A percentile compares a stretch with the other conserved stretches of the same genome.
Evolutionary conservation across 768 basidiomycete species (phyloP).

Genomic region (Collybia sordida): DNA sequence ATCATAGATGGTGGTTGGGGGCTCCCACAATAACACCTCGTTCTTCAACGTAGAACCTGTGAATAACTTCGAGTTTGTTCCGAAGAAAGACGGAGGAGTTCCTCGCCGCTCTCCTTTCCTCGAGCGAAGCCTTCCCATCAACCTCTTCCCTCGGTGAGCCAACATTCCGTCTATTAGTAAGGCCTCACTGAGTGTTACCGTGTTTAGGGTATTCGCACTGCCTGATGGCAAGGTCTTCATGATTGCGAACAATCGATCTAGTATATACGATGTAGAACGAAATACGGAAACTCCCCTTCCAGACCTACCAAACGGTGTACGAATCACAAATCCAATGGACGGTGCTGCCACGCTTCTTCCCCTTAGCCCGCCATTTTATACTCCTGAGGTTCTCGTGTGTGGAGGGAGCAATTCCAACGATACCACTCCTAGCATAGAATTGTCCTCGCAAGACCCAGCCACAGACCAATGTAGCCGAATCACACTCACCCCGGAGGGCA

Average conservation of each 20-base stretch:
- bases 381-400: too few species aligned
- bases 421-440: constrained; percentile 20
- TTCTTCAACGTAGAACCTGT: background rate
- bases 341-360: constrained; percentile 36
- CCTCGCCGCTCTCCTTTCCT: constrained; percentile 24
- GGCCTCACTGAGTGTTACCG: constrained; percentile 17
- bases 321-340: constrained; percentile 39
- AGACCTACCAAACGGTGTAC: too few species aligned
- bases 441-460: constrained; percentile 40
- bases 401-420: constrained; percentile 34
- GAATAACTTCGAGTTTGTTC: constrained; percentile 32
- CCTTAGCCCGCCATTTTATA: constrained; percentile 36
- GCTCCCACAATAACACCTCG: background rate
- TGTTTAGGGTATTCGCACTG: constrained; percentile 31
- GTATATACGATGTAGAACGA: constrained; percentile 39
- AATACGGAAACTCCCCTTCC: constrained; percentile 39
- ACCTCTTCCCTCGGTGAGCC: constrained; percentile 18
- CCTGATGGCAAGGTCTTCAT: constrained; percentile 43
- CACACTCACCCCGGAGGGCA: constrained; percentile 39
- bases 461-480: constrained; percentile 42
- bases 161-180: too few species aligned
- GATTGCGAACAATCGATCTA: constrained; percentile 39
- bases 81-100: constrained; percentile 28
- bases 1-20: background rate
- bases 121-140: constrained; percentile 17